Evolutionary conservation across 495 filamentous ascomycete species (phyloP), one percentile per base, ranked within the genome.

Genomic region (Astrocystis sublimbata): DNA sequence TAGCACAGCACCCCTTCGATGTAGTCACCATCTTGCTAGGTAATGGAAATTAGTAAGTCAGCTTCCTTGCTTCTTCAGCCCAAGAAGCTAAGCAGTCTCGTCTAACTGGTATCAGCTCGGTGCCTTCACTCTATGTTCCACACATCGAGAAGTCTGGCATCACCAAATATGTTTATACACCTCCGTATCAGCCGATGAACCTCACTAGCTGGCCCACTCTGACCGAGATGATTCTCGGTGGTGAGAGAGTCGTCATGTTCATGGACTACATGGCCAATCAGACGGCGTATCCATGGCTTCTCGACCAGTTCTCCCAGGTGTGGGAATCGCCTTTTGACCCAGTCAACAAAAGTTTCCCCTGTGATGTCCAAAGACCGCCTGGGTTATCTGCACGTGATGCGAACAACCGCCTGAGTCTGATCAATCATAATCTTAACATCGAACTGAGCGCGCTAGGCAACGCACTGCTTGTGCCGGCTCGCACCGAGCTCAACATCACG

Each of bases 351-450:
- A 80, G 71, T 1, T 90, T 90, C 71, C 91, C 89, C 60, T 93
- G 90, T 69, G 76, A 69, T 1, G 82, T 89, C 24, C 80, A 92
- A 60, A 83, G 90, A 1, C 90, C 90, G 15, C 87, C 91, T 0
- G 79, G 81, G 5, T 71, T 93, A 58, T 66, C 66, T 28, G 63
- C 71, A 6, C 68, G 79, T 6, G 79, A 86, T 26, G 84, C 85
- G 1, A 73, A 77, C 60, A 78, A 82, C 5, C 79, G 89, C 50
- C 80, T 97, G 79, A 96, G 96, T 62, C 86, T 97, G 76, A 90
- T 91, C 60, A 98, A 98, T 66, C 93, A 98, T 73, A 97, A 97
- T 70, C 76, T 96, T 24, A 96, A 96, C 70, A 75, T 88, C 45
- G 82, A 92, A 64, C 76, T 96, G 33, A 81, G 78, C 35, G 67